These are phyloP conservation scores for Physcomitrellopsis africana DNA, from an alignment of 225 moss, liverwort and hornwort genomes.

Conservation along the genomic window DNA sequence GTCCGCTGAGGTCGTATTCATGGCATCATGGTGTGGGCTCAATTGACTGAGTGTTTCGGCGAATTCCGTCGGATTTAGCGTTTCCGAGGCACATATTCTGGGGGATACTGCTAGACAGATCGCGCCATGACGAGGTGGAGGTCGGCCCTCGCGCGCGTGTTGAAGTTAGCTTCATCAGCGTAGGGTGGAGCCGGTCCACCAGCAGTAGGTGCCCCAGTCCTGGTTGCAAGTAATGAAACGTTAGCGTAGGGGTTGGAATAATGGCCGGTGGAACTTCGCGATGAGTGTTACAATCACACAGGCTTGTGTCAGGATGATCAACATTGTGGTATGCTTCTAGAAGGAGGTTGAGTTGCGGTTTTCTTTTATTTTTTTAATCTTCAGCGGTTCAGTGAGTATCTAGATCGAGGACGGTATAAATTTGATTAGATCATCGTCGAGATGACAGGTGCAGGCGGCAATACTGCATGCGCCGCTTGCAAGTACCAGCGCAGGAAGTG, in stretches of 20 bases:
- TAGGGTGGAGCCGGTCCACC: not conserved
- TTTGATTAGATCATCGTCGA: not conserved
- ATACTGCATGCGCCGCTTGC: constrained; percentile 73
- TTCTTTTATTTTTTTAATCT: not conserved
- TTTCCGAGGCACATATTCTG: no score
- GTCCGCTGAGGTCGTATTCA: no score
- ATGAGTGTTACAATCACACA: not conserved
- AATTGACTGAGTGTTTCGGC: no score
- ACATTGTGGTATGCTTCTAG: not conserved
- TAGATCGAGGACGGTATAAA: not conserved
- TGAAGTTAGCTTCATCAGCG: not conserved
- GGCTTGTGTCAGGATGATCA: not conserved
- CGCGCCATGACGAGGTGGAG: not conserved
- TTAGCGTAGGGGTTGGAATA: no score
- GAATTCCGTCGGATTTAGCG: not conserved
- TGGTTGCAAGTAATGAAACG: not conserved
- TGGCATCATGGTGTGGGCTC: no score
- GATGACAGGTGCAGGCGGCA: constrained; percentile 51
- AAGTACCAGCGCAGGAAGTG: constrained; percentile 73
- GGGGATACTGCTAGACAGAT: not conserved
- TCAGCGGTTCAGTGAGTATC: not conserved
- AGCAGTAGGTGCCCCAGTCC: not conserved
- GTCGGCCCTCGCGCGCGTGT: constrained; percentile 23
- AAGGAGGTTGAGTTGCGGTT: not conserved
- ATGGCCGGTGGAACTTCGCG: no score